These are phyloP conservation scores for Hymenoscyphus scutula DNA, from an alignment of 2,329 filamentous ascomycete species.

Conservation along the genomic window DNA sequence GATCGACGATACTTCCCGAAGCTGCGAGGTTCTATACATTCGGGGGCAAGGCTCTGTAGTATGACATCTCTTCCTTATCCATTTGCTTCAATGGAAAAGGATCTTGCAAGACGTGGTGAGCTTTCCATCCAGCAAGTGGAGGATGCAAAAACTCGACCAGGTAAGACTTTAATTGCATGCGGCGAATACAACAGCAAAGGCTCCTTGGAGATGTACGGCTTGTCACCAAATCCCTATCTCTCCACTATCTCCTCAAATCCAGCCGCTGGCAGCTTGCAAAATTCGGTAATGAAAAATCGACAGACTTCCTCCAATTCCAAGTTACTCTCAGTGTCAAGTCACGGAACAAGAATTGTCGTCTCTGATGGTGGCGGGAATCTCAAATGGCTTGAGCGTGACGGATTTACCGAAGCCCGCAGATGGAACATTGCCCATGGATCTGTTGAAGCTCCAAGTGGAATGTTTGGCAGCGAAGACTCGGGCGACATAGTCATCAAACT, in stretches of 20 bases:
- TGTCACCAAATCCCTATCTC: conserved; percentile 41
- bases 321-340: conserved; percentile 74
- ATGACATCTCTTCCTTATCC: conserved; percentile 68
- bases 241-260: conserved; percentile 33
- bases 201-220: conserved; percentile 80
- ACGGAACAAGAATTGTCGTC: conserved; percentile 78
- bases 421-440: conserved; percentile 56
- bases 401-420: conserved; percentile 57
- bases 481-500: conserved; percentile 79
- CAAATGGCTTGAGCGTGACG: conserved; percentile 90
- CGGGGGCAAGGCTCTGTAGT: conserved; percentile 74
- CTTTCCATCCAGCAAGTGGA: conserved; percentile 54
- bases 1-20: conserved; percentile 82
- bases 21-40: conserved; percentile 76
- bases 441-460: conserved; percentile 44
- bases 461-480: conserved; percentile 47
- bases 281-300: conserved; percentile 68
- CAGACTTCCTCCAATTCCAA: conserved; percentile 80
- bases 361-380: conserved; percentile 81
- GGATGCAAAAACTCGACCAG: conserved; percentile 50
- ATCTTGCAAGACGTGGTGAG: conserved; percentile 53
- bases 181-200: conserved; percentile 93
- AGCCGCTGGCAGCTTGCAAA: conserved; percentile 40
- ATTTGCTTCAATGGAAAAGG: conserved; percentile 60
- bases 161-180: conserved; percentile 73